Evolutionary conservation across 2,329 filamentous ascomycete genomes (phyloP), one percentile per base, ranked within the genome.

Genomic region (Gaeumannomyces sp.): DNA sequence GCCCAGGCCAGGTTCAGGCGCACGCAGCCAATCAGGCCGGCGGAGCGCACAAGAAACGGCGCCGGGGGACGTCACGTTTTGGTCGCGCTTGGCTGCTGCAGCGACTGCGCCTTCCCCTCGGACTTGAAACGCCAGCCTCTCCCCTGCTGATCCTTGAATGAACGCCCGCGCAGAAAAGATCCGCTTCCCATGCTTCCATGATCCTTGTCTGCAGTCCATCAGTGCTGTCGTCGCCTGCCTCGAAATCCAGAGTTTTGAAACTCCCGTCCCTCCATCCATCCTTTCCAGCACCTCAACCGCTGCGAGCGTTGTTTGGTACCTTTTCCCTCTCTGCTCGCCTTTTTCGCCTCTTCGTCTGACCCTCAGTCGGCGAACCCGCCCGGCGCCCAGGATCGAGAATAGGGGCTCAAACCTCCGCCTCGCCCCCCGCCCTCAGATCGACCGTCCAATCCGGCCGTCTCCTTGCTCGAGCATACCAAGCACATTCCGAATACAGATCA

Each of bases 391-490:
- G 16, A 19, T 19, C 60, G 60, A 61, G 35, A 61, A 53, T 53
- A 61, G 60, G 60, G 60, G 60, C 60, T 61, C 60, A 61, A 61
- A 61, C 35, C 27, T 38, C 33, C 35, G 60, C 33, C 60, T 50
- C 25, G 38, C 60, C n/a, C 33, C 33, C 60, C 33, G 29, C 33
- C 60, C n/a, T 45, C 35, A 35, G 45, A 28, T 61, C 60, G 38
- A 45, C 68, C 65, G 61, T 67, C 66, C 65, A 64, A 64, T 62
- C 64, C 67, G n/a, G 33, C 60, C 29, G 60, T n/a, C 16, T 45
- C 38, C 14, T 16, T 45, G 38, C 38, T 45, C 38, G 38, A 45
- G 38, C 38, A 45, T 45, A 19, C 38, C 38, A 22, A 45, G 38
- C 38, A 45, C 38, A 16, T 22, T 1, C 38, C 19, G 16, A 22